Evolutionary conservation across 805 yeast species (phyloP).

Genomic region (Hanseniaspora occidentalis): DNA sequence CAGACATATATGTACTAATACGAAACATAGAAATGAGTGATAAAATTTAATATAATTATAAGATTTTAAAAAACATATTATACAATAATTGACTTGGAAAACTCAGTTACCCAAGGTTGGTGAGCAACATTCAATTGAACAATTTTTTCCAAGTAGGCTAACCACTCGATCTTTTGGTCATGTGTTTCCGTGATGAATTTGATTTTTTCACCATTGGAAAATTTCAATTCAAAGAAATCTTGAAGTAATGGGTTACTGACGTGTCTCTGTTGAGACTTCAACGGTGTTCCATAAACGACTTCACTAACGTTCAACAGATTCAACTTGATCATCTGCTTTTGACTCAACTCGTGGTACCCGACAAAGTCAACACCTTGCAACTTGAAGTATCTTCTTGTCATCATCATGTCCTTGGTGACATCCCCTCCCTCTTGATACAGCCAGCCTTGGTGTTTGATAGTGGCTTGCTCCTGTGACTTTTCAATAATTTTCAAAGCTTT

Average conservation of each 20-base stretch:
- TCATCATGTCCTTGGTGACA: conserved; percentile 33
- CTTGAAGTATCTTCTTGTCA: conserved; percentile 66
- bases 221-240: conserved; percentile 62
- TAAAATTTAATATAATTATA: too few relatives aligned
- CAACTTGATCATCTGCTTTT: conserved; percentile 61
- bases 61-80: neutral
- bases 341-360: conserved; percentile 63
- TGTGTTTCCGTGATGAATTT: conserved; percentile 72
- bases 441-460: conserved; percentile 44
- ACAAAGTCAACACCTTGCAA: conserved; percentile 58
- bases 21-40: neutral
- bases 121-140: conserved; percentile 43
- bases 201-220: conserved; percentile 70
- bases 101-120: conserved; percentile 48
- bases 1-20: neutral
- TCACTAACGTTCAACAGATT: conserved; percentile 55
- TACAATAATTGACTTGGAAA: conserved; percentile 19
- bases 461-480: conserved; percentile 26
- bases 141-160: conserved; percentile 40
- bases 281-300: conserved; percentile 20
- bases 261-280: conserved; percentile 35
- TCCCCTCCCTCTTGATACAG: conserved; percentile 91
- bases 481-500: conserved; percentile 33
- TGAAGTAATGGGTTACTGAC: conserved; percentile 60
- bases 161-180: conserved; percentile 56